These are phyloP conservation scores for Coemansia sp. DNA, from an alignment of 192 early-diverging fungal genomes.

Conservation along the genomic window DNA sequence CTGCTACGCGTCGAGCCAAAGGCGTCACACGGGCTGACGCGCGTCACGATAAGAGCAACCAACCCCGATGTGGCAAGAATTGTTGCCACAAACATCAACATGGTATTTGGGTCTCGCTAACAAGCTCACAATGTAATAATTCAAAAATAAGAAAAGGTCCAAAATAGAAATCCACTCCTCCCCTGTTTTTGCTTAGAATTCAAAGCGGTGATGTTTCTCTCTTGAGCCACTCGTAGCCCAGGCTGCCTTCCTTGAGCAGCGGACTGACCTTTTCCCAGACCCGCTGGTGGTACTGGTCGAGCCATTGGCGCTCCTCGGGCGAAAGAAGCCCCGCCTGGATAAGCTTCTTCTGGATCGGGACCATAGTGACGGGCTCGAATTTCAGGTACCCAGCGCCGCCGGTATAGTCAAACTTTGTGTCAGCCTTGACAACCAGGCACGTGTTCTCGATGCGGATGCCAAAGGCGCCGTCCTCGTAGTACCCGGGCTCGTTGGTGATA, in stretches of 20 bases:
- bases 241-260: slow-evolving; percentile 66
- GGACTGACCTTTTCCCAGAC: slow-evolving; percentile 81
- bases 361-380: slow-evolving; percentile 92
- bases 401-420: slow-evolving; percentile 81
- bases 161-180: no score
- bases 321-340: slow-evolving; percentile 73
- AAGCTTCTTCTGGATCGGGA: slow-evolving; percentile 86
- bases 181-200: not conserved
- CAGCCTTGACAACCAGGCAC: slow-evolving; percentile 72
- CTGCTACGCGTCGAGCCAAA: slow-evolving; percentile 89
- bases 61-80: slow-evolving; percentile 73
- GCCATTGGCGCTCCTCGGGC: slow-evolving; percentile 78
- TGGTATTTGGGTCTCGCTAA: slow-evolving; percentile 39
- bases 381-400: slow-evolving; percentile 78
- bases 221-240: slow-evolving; percentile 80
- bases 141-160: no score
- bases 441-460: slow-evolving; percentile 98
- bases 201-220: slow-evolving; percentile 71
- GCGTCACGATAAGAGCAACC: slow-evolving; percentile 88
- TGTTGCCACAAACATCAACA: slow-evolving; percentile 36
- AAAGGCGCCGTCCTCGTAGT: slow-evolving; percentile 95
- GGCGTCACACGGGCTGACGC: slow-evolving; percentile 81
- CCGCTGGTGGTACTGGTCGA: slow-evolving; percentile 82
- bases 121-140: not conserved
- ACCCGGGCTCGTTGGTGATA: slow-evolving; percentile 97